Conservation (phyloP, 768 basidiomycete genomes). For the Boletus insuetus region DNA sequence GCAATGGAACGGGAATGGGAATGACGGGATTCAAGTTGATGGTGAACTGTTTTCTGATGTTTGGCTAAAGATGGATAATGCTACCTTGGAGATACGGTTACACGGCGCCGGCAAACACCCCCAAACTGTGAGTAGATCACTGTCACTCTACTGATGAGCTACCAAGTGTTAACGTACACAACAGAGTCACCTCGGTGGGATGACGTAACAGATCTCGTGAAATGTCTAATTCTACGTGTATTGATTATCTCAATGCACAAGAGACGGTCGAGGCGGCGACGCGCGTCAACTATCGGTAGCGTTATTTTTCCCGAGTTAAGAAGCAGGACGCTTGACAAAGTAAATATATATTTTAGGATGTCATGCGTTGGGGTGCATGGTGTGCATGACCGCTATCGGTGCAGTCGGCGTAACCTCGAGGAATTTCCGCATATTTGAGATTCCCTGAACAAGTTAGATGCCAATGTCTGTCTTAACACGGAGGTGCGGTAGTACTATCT, state of each 20-base stretch:
- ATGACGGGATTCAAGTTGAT: too few relatives aligned
- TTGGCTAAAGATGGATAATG: slow-evolving; percentile 39
- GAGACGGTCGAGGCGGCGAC: slow-evolving; percentile 82
- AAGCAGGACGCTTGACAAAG: background rate
- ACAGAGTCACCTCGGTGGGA: slow-evolving; percentile 57
- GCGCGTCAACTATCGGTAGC: slow-evolving; percentile 77
- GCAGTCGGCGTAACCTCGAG: slow-evolving; percentile 72
- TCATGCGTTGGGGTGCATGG: slow-evolving; percentile 71
- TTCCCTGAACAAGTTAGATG: slow-evolving; percentile 68
- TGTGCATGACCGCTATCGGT: slow-evolving; percentile 68
- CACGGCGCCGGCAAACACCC: slow-evolving; percentile 53
- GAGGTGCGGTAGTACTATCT: slow-evolving; percentile 40
- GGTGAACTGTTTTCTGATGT: background rate
- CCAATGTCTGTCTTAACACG: slow-evolving; percentile 69
- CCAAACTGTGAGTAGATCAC: slow-evolving; percentile 46
- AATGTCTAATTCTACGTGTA: slow-evolving; percentile 48
- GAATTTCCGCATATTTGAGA: slow-evolving; percentile 83
- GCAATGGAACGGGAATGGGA: too few relatives aligned
- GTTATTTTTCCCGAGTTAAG: background rate
- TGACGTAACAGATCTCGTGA: slow-evolving; percentile 53
- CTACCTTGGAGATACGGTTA: slow-evolving; percentile 81
- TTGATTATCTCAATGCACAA: slow-evolving; percentile 54
- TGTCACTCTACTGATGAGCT: background rate
- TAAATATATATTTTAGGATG: slow-evolving; percentile 43
- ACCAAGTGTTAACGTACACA: slow-evolving; percentile 58